Percentiles rank a stretch among this genome's conserved stretches.
These are phyloP conservation scores for Hibiscus tridactylites DNA, from an alignment of 345 rosid genomes.

Conservation along the genomic window DNA sequence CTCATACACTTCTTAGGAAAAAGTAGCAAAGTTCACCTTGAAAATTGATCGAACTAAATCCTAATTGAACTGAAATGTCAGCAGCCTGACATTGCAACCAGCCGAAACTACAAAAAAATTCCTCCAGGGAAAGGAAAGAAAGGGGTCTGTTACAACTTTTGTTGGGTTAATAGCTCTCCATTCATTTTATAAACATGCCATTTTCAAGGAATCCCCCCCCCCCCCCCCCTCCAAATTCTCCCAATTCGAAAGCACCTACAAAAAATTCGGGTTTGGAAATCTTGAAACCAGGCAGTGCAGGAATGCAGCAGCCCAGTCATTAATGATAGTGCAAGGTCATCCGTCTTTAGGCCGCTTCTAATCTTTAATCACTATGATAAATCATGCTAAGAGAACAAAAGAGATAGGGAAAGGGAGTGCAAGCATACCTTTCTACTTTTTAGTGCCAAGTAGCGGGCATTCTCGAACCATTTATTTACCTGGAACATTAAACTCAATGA, in stretches of 20 bases:
- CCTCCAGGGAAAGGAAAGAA: not conserved
- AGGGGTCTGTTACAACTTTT: not conserved
- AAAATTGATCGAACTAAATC: too few species aligned
- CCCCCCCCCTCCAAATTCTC: not conserved
- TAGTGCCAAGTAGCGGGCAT: slow-evolving; percentile 75
- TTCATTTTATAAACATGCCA: not conserved
- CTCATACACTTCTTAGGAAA: not conserved
- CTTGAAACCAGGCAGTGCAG: not conserved
- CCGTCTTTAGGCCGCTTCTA: not conserved
- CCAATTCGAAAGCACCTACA: not conserved
- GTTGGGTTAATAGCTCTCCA: not conserved
- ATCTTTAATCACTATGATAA: not conserved
- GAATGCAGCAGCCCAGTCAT: not conserved
- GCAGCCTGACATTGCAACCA: not conserved
- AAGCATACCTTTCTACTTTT: slow-evolving; percentile 69
- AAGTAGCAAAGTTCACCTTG: too few species aligned
- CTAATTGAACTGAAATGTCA: not conserved
- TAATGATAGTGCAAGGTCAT: not conserved
- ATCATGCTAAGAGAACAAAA: not conserved
- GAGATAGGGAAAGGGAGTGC: not conserved
- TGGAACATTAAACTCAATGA: slow-evolving; percentile 31
- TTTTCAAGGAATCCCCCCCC: not conserved
- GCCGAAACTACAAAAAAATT: not conserved
- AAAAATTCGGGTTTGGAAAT: not conserved
- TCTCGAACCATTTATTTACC: slow-evolving; percentile 98